These are phyloP conservation scores for Hyphopichia pseudoburtonii DNA, from an alignment of 1,139 yeast genomes.

Conservation along the genomic window DNA sequence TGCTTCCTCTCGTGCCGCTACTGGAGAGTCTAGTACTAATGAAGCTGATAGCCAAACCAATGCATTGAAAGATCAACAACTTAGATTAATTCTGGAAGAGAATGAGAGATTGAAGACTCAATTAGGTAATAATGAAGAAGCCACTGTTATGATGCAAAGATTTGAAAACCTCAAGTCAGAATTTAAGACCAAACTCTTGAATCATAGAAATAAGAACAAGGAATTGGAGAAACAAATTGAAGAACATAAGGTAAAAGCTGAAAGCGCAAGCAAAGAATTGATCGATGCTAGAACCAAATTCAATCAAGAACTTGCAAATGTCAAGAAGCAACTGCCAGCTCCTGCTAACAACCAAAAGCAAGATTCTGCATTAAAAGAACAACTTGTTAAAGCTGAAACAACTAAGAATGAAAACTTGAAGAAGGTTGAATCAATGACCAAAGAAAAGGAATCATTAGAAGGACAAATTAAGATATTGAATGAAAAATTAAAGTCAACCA, in stretches of 20 bases:
- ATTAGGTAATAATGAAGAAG: slow-evolving; percentile 26
- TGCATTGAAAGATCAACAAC: slow-evolving; percentile 33
- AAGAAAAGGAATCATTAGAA: slow-evolving; percentile 13
- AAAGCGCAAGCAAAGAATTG: slow-evolving; percentile 14
- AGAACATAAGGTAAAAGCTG: slow-evolving; percentile 22
- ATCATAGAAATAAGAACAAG: slow-evolving; percentile 22
- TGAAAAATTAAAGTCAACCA: slow-evolving; percentile 5
- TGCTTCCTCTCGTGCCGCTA: slow-evolving; percentile 6
- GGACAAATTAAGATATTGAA: slow-evolving; percentile 13
- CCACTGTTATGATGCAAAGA: slow-evolving; percentile 30
- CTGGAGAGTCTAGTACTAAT: neutral
- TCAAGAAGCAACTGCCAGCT: too few relatives aligned
- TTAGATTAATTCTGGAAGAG: slow-evolving; percentile 38
- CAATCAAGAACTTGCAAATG: too few relatives aligned
- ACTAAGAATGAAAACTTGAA: slow-evolving; percentile 12
- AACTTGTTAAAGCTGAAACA: slow-evolving; percentile 12
- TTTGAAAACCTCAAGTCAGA: slow-evolving; percentile 35
- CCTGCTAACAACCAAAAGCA: slow-evolving; percentile 6
- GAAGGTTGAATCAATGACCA: slow-evolving; percentile 8
- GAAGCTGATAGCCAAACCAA: slow-evolving; percentile 14
- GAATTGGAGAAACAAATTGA: slow-evolving; percentile 22
- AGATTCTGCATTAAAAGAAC: slow-evolving; percentile 11
- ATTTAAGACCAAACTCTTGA: slow-evolving; percentile 26
- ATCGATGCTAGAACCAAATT: slow-evolving; percentile 20
- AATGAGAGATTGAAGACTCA: slow-evolving; percentile 32